Evolutionary conservation across 371 early-diverging fungal species (phyloP).

Genomic region (Fennellomyces sp.): DNA sequence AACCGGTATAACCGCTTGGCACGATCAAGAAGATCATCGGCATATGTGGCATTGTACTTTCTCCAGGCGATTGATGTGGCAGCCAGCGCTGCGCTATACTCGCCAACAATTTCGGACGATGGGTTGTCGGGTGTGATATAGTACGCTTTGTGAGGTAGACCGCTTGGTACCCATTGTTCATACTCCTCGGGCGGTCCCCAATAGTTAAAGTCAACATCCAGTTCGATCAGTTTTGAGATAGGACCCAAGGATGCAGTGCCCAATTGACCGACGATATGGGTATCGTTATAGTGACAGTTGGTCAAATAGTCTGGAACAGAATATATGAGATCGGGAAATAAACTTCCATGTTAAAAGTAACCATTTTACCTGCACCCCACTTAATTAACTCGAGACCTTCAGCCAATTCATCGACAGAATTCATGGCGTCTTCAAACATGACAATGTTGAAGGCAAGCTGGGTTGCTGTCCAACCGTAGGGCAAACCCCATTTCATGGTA

Average conservation of each 20-base stretch:
- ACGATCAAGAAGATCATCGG: conserved; percentile 44
- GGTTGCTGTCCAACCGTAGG: conserved; percentile 53
- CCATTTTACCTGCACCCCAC: conserved; percentile 53
- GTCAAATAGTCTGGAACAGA: conserved; percentile 43
- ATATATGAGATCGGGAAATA: neutral
- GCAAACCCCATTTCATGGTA: conserved; percentile 68
- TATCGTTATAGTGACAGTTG: conserved; percentile 55
- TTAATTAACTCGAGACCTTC: conserved; percentile 53
- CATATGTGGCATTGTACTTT: conserved; percentile 46
- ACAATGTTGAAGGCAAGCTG: conserved; percentile 58
- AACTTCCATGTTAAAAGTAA: neutral
- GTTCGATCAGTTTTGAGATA: conserved; percentile 43
- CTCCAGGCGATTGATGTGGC: conserved; percentile 48
- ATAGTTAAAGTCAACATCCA: conserved; percentile 63
- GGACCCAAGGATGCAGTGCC: conserved; percentile 54
- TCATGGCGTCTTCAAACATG: conserved; percentile 55
- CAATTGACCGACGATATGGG: conserved; percentile 55
- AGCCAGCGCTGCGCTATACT: conserved; percentile 55
- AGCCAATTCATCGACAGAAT: conserved; percentile 51
- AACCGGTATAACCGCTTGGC: conserved; percentile 52
- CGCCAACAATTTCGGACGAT: conserved; percentile 57
- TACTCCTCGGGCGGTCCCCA: conserved; percentile 66
- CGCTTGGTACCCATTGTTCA: conserved; percentile 55
- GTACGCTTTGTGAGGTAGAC: conserved; percentile 46
- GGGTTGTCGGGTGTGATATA: conserved; percentile 55